Evolutionary conservation across 345 rosid species (phyloP), one percentile per base, ranked within the genome.

Genomic region (Sonneratia caseolaris): DNA sequence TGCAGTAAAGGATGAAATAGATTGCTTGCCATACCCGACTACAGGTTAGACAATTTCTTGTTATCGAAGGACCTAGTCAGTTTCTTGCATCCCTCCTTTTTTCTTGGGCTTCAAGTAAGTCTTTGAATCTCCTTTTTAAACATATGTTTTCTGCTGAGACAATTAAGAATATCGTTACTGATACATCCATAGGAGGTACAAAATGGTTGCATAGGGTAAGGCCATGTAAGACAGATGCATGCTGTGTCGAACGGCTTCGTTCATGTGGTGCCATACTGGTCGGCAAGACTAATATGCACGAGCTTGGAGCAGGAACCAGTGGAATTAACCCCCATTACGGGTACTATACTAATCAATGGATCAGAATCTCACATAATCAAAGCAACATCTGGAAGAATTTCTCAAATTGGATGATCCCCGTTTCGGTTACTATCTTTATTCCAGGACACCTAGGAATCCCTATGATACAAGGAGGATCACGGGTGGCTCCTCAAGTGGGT

Each of bases 321-420:
- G 96, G 92, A 40, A 89, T 87, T 36, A 89, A 89, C 82, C 96
- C 96, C 67, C 96, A 87, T 56, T 86, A 87, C 10, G 96, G 96
- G 96, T 86, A 27, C 1, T 4, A 21, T 15, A 47, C 36, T 37
- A 19, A 57, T 66, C 13, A 42, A 42, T 42, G 45, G 18, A 49
- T 21, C 21, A 21, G 56, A 71, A 7, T 71, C 24, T 24, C 7
- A 21, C 36, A 5, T 21, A 24, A 24, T 0, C 35, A 59, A 35
- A 35, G 7, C 38, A 62, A 42, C 3, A 8, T 9, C 13, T 5
- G 9, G 37, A 19, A 18, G 32, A 66, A 66, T 6, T 19, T 13
- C 37, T 42, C 8, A 3, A 37, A 66, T 35, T 6, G 27, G n/a
- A 35, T 65, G 1, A 15, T 10, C 37, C 27, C 2, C 27, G 3